Base-by-base conservation (phyloP, 2,329 filamentous ascomycete genomes). In the Elsinoe australis region DNA sequence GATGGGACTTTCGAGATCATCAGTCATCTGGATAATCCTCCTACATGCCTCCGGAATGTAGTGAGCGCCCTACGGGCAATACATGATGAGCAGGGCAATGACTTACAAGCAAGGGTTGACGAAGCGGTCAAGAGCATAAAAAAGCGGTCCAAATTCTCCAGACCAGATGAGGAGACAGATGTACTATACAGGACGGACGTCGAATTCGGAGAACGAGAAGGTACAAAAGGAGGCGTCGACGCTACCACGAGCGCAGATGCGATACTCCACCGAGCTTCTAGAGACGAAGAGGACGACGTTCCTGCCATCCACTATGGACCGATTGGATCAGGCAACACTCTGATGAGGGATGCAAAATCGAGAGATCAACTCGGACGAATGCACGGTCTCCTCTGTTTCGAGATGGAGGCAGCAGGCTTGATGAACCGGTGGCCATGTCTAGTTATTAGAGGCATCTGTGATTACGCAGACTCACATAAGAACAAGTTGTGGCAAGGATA, bases 301-400 rank as follows among this genome's bases (percentile, higher is more conserved):
- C 60, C 61, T 29, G 51, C 7, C 0, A 50, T 71, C 0, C 64
- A 68, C 35, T 55, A 71, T 24, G 69, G 69, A 0, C 41, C 52
- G 0, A 59, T 71, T 1, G 68, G 59, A 4, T 70, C 66, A 1
- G 66, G 61, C 7, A 62, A 71, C 39, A 59, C 33, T 4, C 24
- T 51, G 3, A 46, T 51, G 17, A 51, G 41, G 26, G 38, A 49
- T 34, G 50, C 46, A 8, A 19, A 26, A 14, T 2, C 18, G 45
- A 9, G 46, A 49, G 17, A 39, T 21, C 15, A 24, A 36, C 3
- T 39, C 34, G 15, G 4, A 8, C 18, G 33, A 53, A 52, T 38
- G 52, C 42, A 32, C 35, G 46, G 33, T 15, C n/a, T 53, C 2
- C 9, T 52, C 2, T 53, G 52, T 22, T 50, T 53, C 21, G 52